A percentile compares a stretch with the other conserved stretches of the same genome.
phyloP scores from a whole-genome alignment of 768 basidiomycete species.

The Rhodotorula babjevae region DNA sequence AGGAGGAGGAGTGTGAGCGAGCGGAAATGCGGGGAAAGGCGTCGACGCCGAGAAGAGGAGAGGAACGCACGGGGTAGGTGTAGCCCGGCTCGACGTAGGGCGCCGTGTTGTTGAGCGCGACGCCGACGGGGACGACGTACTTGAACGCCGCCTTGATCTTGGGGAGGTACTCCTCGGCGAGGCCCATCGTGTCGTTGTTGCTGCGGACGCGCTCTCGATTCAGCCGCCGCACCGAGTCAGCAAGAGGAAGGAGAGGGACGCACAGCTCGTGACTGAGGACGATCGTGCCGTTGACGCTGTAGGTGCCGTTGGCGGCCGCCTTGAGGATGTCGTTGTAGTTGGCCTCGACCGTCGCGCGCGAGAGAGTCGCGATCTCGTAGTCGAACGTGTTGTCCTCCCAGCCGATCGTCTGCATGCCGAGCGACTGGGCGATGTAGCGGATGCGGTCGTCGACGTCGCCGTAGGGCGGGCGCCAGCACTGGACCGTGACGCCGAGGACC shows the following conservation, averaged over 20 bases:
- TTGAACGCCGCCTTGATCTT: conserved; percentile 44
- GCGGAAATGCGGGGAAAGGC: neutral
- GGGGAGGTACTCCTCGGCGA: conserved; percentile 40
- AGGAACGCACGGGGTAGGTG: conserved; percentile 24
- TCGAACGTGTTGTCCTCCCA: conserved; percentile 29
- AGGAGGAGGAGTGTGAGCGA: too few relatives aligned
- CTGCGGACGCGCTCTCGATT: neutral
- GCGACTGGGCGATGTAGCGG: conserved; percentile 39
- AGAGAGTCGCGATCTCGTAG: conserved; percentile 15
- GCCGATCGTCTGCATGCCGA: conserved; percentile 39
- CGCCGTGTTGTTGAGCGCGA: conserved; percentile 44
- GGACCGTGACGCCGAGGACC: conserved; percentile 32
- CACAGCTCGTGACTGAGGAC: conserved; percentile 46
- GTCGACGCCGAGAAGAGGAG: too few relatives aligned
- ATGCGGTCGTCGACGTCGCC: conserved; percentile 43
- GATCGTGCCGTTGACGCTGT: conserved; percentile 43
- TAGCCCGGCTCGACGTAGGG: conserved; percentile 44
- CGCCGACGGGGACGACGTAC: conserved; percentile 44
- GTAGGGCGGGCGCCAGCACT: conserved; percentile 39
- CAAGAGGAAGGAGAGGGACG: conserved; percentile 4
- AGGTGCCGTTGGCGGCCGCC: conserved; percentile 42
- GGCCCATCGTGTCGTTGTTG: conserved; percentile 47
- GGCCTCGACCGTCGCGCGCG: conserved; percentile 34
- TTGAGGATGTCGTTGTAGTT: conserved; percentile 44
- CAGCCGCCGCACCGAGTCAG: neutral